Base-by-base conservation (phyloP, 805 yeast species). In the Maudiozyma barnettii region DNA sequence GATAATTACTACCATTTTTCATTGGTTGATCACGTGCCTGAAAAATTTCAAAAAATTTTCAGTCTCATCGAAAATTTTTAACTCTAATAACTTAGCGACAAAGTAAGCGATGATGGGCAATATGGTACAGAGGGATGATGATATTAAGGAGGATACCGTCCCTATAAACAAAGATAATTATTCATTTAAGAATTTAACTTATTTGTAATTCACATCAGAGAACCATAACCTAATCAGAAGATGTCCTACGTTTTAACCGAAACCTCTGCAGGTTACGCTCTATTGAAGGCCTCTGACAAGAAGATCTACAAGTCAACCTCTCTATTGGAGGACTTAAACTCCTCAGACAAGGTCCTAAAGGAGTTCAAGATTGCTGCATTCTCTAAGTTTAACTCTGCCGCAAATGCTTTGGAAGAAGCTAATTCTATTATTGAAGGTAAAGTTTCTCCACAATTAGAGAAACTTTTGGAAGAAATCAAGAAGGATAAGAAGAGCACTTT, bases 241-340 rank as follows among this genome's bases (percentile, higher is more conserved):
- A 85, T 85, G 95, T 84, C 93, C 53, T 85, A 74, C 78, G 89
- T 91, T 64, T 80, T 91, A 68, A 85, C 98, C 52, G 99, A 93
- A 75, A 93, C 99, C 55, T 86, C 99, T 54, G 99, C 99, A 45
- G 99, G 99, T 65, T 93, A 93, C 69, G 99, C 99, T 65, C 78
- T 93, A 65, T 79, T 93, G 67, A 93, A 93, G 75, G 96, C 97
- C 49, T 83, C 95, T 54, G 98, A 93, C 77, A 91, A 93, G 77
- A 91, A 91, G 77, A 82, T 93, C 61, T 83, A 91, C 78, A 91
- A 90, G 74, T 81, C 93, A 22, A 68, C 84, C 47, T 66, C 80
- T 49, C 72, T 90, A 57, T 70, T 85, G 55, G 77, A 82, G 54
- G 96, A 89, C 66, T 76, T 90, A 61, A 76, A 85, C 69, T 69